Conservation (phyloP, 768 basidiomycete species). For the Brasilioporus rufonigricans region DNA sequence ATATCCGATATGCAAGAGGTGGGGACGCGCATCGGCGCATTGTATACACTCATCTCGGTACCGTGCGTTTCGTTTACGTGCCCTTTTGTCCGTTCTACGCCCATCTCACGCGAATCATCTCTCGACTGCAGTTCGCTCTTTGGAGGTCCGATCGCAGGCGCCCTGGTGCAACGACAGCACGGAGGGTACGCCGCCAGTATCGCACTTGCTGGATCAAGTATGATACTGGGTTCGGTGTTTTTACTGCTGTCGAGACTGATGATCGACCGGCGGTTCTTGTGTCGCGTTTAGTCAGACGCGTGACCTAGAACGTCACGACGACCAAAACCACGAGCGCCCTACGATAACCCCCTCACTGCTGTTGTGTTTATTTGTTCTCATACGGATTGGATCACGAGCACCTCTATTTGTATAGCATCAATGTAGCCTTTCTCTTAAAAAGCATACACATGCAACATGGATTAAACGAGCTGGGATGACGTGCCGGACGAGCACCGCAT, state of each 20-base stretch:
- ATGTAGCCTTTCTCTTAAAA: constrained; percentile 29
- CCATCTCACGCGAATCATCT: not conserved
- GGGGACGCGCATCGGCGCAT: constrained; percentile 59
- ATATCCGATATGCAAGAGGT: constrained; percentile 59
- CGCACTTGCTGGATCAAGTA: constrained; percentile 55
- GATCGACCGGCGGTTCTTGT: constrained; percentile 42
- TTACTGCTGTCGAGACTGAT: constrained; percentile 49
- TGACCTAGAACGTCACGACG: not conserved
- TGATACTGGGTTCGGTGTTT: constrained; percentile 58
- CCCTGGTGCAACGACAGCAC: constrained; percentile 44
- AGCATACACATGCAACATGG: constrained; percentile 4
- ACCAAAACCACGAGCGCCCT: not conserved
- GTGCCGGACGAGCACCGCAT: not conserved
- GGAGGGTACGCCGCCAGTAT: constrained; percentile 53
- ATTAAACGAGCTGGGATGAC: constrained; percentile 2
- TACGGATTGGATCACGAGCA: constrained; percentile 17
- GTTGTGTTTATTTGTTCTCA: not conserved
- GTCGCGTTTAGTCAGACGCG: constrained; percentile 41
- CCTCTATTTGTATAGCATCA: constrained; percentile 22
- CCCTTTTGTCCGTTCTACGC: not conserved
- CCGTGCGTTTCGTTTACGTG: constrained; percentile 51
- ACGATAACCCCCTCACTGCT: too few relatives aligned
- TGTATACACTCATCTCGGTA: constrained; percentile 64
- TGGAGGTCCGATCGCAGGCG: constrained; percentile 64
- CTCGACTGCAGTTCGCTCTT: constrained; percentile 47